Base-by-base conservation (phyloP, 805 yeast species). In the Wickerhamomyces pijperi region DNA sequence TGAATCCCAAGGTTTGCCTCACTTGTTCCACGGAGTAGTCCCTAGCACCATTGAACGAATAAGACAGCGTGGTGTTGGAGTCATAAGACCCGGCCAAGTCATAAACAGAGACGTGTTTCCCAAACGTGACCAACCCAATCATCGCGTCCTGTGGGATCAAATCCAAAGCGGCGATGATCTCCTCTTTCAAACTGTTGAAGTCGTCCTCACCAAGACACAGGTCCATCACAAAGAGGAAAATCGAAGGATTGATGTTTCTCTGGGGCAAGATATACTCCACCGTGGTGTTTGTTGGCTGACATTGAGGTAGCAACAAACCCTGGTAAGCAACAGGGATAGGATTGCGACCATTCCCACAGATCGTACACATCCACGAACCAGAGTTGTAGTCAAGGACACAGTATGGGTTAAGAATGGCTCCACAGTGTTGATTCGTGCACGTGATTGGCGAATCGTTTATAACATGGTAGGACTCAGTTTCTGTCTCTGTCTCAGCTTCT, bases 151-250 rank as follows among this genome's bases (percentile, higher is more conserved):
- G 92, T 14, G 97, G 97, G 53, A 90, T 72, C 50, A 84, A 63
- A 37, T 82, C 71, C 49, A 88, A 67, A 2, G 92, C 77, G 39
- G 82, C 72, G 37, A 83, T 72, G 53, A 87, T 69, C 28, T 90
- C 70, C 49, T 84, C 94, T 54, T 83, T 85, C 60, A 88, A 69
- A 3, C 94, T 83, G 55, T 77, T 75, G 52, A 88, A 68, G 55
- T 85, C 87, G 50, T 87, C 97, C 41, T 75, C 79, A 54, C 87
- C 94, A 61, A 90, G 90, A 58, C 95, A 85, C 45, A 86, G 64
- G 59, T 88, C 97, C 46, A 88, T 78, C 23, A 85, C 87, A 54
- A 84, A 85, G 41, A 86, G 62, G 58, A 85, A 88, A 36, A 85
- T 74, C 9, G 97, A 96, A 8, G 96, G 95, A 39, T 75, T 70